These are phyloP conservation scores for Cokeromyces recurvatus DNA, from an alignment of 371 early-diverging fungal species.

Conservation along the genomic window DNA sequence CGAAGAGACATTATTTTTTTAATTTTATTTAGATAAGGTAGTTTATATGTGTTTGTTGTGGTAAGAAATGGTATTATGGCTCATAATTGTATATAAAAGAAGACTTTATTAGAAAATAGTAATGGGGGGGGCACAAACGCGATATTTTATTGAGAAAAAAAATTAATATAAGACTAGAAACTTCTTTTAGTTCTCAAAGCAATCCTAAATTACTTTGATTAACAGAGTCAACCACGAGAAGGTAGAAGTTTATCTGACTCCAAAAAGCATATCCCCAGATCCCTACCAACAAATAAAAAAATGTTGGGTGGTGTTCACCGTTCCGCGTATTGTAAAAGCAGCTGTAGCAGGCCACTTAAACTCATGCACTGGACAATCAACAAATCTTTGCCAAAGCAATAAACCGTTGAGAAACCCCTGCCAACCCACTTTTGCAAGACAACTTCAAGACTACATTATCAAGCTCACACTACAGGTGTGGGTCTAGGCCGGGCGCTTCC, in stretches of 20 bases:
- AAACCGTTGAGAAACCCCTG: not conserved
- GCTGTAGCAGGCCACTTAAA: conserved; percentile 5
- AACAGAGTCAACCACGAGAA: conserved; percentile 9
- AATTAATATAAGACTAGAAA: conserved; percentile 1
- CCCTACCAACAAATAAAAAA: conserved; percentile 2
- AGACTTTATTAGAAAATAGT: conserved; percentile 1
- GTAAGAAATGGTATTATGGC: not conserved
- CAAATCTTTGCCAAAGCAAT: conserved; percentile 2
- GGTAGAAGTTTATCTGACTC: conserved; percentile 7
- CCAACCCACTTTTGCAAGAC: conserved; percentile 5
- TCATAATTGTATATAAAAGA: conserved; percentile 1
- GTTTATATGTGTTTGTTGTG: too few relatives aligned
- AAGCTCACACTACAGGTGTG: conserved; percentile 4
- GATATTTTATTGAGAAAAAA: conserved; percentile 1
- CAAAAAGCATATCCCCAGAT: conserved; percentile 1
- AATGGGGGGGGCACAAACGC: not conserved
- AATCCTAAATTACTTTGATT: conserved; percentile 6
- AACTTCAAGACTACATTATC: conserved; percentile 4
- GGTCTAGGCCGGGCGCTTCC: not conserved
- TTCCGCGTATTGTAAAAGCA: conserved; percentile 9
- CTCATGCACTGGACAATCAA: conserved; percentile 4
- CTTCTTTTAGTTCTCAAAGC: conserved; percentile 7
- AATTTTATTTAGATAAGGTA: too few relatives aligned
- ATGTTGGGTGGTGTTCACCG: conserved; percentile 6
- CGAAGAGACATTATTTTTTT: too few relatives aligned